These are phyloP conservation scores for Trichoderma brevicompactum DNA, from an alignment of 2,329 filamentous ascomycete genomes.

Conservation along the genomic window DNA sequence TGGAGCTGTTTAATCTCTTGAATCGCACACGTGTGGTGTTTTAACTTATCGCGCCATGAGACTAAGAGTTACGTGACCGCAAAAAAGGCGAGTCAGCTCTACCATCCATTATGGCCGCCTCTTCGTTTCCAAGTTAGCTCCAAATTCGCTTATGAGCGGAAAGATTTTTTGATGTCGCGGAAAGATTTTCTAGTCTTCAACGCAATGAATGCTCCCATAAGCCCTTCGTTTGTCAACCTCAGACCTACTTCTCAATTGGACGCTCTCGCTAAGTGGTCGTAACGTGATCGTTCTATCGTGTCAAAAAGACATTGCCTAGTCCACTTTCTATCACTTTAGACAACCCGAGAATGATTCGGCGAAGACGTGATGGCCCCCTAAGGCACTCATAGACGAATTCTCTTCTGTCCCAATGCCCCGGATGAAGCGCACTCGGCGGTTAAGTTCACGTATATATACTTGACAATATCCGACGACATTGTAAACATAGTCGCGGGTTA, in stretches of 20 bases:
- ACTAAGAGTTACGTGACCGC: slow-evolving; percentile 1
- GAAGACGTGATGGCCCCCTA: slow-evolving; percentile 9
- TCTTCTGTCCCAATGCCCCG: not conserved
- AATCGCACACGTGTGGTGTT: not conserved
- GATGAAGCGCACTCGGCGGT: not conserved
- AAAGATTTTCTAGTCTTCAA: slow-evolving; percentile 15
- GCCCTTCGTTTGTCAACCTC: not conserved
- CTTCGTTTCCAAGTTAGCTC: slow-evolving; percentile 6
- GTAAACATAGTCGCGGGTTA: not conserved
- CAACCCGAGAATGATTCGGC: not conserved
- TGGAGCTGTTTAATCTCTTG: not conserved
- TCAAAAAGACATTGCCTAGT: slow-evolving; percentile 1
- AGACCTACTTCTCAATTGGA: slow-evolving; percentile 1
- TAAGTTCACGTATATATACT: slow-evolving; percentile 3
- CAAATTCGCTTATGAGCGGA: slow-evolving; percentile 4
- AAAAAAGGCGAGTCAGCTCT: slow-evolving; percentile 10
- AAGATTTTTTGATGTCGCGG: slow-evolving; percentile 21
- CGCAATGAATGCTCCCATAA: not conserved
- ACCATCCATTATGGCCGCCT: not conserved
- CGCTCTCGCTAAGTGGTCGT: not conserved
- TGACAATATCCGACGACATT: not conserved
- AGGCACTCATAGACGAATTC: not conserved
- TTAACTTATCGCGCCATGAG: slow-evolving; percentile 13
- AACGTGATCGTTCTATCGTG: not conserved
- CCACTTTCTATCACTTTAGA: not conserved